phyloP scores from a whole-genome alignment of 1,139 yeast genomes.

The Zhuliangozyma blackwelliae region DNA sequence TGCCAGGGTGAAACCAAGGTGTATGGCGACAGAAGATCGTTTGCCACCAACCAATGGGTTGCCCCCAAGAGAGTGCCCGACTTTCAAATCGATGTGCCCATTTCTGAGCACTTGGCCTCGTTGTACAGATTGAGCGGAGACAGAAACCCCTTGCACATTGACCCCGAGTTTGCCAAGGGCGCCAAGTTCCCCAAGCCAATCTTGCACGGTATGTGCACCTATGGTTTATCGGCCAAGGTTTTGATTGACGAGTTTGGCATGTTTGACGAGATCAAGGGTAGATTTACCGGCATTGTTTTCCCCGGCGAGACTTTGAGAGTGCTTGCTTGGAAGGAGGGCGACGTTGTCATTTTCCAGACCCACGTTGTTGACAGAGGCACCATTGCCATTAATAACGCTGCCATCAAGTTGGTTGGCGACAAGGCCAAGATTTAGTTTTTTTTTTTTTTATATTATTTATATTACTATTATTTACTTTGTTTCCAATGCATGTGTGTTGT shows the following conservation, averaged over 20 bases:
- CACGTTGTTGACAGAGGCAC: constrained; percentile 75
- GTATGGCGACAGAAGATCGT: constrained; percentile 46
- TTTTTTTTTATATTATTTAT: background rate
- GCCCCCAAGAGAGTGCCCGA: constrained; percentile 71
- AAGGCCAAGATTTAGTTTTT: constrained; percentile 36
- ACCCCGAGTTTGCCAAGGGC: constrained; percentile 83
- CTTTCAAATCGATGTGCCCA: constrained; percentile 54
- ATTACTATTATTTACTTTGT: constrained; percentile 3
- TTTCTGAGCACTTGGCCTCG: constrained; percentile 79
- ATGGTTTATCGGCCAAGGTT: constrained; percentile 77
- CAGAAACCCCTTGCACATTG: constrained; percentile 92
- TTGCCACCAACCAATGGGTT: constrained; percentile 60
- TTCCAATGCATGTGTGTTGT: background rate
- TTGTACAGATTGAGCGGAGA: constrained; percentile 91
- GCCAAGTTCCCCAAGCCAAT: constrained; percentile 87
- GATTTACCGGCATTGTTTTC: constrained; percentile 89
- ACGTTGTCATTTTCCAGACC: constrained; percentile 75
- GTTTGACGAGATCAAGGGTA: constrained; percentile 80
- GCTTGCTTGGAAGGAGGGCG: constrained; percentile 76
- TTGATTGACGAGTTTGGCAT: constrained; percentile 77
- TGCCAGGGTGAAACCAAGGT: constrained; percentile 61
- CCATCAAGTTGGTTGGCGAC: constrained; percentile 57
- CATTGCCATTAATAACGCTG: constrained; percentile 84
- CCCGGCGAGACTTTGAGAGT: constrained; percentile 93
- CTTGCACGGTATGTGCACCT: constrained; percentile 86